A percentile compares a stretch with the other conserved stretches of the same genome.
phyloP scores from a whole-genome alignment of 2,329 filamentous ascomycete species.

The Trichoderma arundinaceum region DNA sequence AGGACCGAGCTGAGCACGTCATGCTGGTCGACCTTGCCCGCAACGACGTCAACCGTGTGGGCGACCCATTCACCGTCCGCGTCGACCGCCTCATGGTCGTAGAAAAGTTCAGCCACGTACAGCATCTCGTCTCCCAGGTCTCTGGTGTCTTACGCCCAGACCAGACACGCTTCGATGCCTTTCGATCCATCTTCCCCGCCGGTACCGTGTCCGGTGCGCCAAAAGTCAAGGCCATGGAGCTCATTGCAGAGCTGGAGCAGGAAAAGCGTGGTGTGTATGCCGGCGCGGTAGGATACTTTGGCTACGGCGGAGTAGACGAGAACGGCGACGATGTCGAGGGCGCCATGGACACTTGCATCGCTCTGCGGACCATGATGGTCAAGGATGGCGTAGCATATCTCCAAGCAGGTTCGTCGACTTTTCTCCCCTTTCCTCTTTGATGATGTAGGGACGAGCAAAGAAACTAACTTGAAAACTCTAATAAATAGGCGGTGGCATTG shows the following conservation, averaged over 20 bases:
- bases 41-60: conserved; percentile 96
- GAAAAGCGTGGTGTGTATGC: conserved; percentile 97
- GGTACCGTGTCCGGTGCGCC: conserved; percentile 95
- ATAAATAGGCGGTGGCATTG: conserved; percentile 75
- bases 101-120: conserved; percentile 93
- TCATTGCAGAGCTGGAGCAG: conserved; percentile 90
- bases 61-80: conserved; percentile 84
- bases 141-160: conserved; percentile 83
- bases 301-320: conserved; percentile 74
- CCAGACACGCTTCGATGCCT: conserved; percentile 92
- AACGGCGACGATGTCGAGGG: conserved; percentile 72
- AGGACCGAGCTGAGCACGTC: conserved; percentile 59
- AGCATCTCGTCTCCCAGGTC: conserved; percentile 95
- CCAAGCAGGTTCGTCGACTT: conserved; percentile 64
- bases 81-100: conserved; percentile 96
- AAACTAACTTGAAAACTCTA: not conserved
- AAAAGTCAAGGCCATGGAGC: conserved; percentile 95
- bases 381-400: conserved; percentile 92
- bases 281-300: conserved; percentile 95
- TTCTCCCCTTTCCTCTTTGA: not conserved
- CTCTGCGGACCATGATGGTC: conserved; percentile 88
- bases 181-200: conserved; percentile 94
- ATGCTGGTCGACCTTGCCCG: conserved; percentile 93
- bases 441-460: not conserved
- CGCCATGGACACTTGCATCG: conserved; percentile 86